Base-by-base conservation (phyloP, 2,329 filamentous ascomycete genomes). In the Epichloe hybrida region DNA sequence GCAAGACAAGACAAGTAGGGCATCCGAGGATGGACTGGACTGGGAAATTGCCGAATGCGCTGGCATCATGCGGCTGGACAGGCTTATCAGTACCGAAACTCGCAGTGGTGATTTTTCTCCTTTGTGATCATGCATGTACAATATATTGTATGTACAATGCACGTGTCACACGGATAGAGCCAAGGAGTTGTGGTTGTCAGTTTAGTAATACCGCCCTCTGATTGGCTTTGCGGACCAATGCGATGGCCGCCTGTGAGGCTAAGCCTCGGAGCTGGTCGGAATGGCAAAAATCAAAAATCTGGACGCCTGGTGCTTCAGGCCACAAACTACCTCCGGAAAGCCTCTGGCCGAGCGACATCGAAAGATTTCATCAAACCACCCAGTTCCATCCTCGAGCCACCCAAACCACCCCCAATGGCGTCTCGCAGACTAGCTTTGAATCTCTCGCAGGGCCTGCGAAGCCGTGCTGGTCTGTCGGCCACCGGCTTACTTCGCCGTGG, bases 341-440 rank as follows among this genome's bases (percentile, higher is more conserved):
- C 68, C 70, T 70, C 62, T 65, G 68, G 62, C 68, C 67, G 67
- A 69, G 63, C 66, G 63, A 61, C 60, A 64, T 66, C 62, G 67
- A 66, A 70, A 71, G 66, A 71, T 68, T 71, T 69, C 69, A 72
- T 73, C 72, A 76, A 77, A 77, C 72, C 72, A 72, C 75, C 76
- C 75, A 77, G 68, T 31, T 66, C 65, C 65, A 64, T 62, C 64
- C 63, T 65, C 67, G 69, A 71, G 46, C 70, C 68, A 67, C 70
- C 68, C 67, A 71, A 73, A 70, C 68, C 66, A 70, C 38, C 69
- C 69, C 69, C 72, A 71, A 96, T 97, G 91, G 91, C 91, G 77
- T 95, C 91, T 73, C 83, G 90, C 81, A 87, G 88, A 84, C 83
- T 97, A 76, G 90, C 90, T 78, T 81, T 94, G 73, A 95, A 90